Base-by-base conservation (phyloP, 2,329 filamentous ascomycete species). In the Aspergillus melleus region DNA sequence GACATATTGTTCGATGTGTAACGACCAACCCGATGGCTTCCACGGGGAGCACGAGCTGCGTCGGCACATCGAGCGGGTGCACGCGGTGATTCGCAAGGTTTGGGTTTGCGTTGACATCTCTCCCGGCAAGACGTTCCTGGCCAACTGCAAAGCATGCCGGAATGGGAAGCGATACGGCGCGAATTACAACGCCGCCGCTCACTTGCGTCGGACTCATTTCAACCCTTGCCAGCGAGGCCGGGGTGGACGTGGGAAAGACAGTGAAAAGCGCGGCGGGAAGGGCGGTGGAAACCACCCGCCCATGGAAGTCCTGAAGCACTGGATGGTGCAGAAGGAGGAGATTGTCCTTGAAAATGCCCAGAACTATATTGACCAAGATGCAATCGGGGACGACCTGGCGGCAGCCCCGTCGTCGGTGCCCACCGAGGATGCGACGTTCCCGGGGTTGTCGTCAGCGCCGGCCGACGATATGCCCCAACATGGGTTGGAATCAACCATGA, bases 101-200 rank as follows among this genome's bases (percentile, higher is more conserved):
- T 89, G 84, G 83, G 82, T 89, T 52, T 88, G 85, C 68, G 79
- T 86, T 44, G 86, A 89, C 63, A 83, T 83, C 24, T 78, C 84
- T 74, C 68, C 81, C 67, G 72, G 86, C 78, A 75, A 83, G 84
- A 77, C 84, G 76, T 88, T 92, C 46, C 84, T 98, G 36, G 80
- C 82, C 54, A 89, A 90, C 66, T 97, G 93, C 84, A 96, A 96
- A 76, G 86, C 90, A 52, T 98, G 94, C 75, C 84, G 83, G 52
- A 83, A 84, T 49, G 79, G 84, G 57, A 97, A 96, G 80, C 84
- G 86, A 60, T 98, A 98, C 68, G 90, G 90, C 3, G 91, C 90
- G 16, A 95, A 97, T 78, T 97, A 98, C 78, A 98, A 98, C 69
- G 94, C 93, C 0, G 92, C 92, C 0, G 94, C 92, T 0, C 94